A percentile compares a stretch with the other conserved stretches of the same genome.
Conservation (phyloP, 495 filamentous ascomycete species). For the Usnea hakonensis region DNA sequence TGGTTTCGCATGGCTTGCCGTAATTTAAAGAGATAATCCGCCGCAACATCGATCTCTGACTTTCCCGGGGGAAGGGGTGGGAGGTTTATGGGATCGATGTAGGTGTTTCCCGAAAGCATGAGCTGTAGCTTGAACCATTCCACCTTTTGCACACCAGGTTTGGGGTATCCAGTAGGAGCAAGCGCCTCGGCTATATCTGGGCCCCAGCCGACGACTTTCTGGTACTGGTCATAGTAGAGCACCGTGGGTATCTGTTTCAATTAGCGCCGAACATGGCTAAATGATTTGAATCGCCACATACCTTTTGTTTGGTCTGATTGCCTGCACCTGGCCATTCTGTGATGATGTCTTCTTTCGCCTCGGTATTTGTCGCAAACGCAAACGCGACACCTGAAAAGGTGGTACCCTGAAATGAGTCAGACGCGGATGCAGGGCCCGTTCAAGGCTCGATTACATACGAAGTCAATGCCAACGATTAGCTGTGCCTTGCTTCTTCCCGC, state of each 20-base stretch:
- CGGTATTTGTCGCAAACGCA: conserved; percentile 70
- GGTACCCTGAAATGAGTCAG: conserved; percentile 46
- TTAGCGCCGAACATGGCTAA: not conserved
- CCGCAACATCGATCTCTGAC: conserved; percentile 72
- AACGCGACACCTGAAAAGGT: conserved; percentile 76
- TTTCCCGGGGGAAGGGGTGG: conserved; percentile 70
- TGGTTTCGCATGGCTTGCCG: conserved; percentile 70
- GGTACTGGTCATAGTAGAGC: conserved; percentile 75
- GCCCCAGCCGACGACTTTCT: conserved; percentile 76
- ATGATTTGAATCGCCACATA: conserved; percentile 21
- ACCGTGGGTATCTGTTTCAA: conserved; percentile 62
- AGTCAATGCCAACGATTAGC: conserved; percentile 66
- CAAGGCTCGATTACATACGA: conserved; percentile 30
- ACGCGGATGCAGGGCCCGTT: not conserved
- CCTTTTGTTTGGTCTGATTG: conserved; percentile 71
- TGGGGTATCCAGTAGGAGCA: conserved; percentile 71
- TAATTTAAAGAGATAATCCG: conserved; percentile 72
- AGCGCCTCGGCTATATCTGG: conserved; percentile 73
- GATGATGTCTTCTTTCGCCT: conserved; percentile 70
- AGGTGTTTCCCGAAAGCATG: conserved; percentile 74
- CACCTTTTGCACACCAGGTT: conserved; percentile 72
- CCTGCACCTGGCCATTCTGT: conserved; percentile 74
- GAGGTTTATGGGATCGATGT: conserved; percentile 75
- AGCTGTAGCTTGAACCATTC: conserved; percentile 82
- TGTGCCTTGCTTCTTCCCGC: conserved; percentile 65